These are phyloP conservation scores for Pneumocystis canis DNA, from an alignment of 1,139 yeast genomes.

Conservation along the genomic window DNA sequence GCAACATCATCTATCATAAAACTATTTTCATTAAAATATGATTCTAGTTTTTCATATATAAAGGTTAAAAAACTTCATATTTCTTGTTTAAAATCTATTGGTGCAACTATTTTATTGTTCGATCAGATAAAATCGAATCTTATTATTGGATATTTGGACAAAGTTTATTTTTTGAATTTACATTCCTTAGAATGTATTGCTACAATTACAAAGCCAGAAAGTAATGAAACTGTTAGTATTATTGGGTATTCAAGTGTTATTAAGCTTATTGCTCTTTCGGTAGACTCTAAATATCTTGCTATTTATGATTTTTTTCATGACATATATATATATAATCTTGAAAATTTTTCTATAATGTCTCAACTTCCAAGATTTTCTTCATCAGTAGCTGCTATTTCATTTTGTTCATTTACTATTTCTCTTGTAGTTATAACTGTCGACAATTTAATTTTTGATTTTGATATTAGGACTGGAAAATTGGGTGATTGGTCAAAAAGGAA, in stretches of 20 bases:
- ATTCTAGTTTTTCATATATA: not conserved
- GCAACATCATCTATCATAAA: conserved; percentile 30
- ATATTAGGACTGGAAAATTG: conserved; percentile 26
- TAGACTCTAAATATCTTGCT: conserved; percentile 34
- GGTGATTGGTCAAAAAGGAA: conserved; percentile 73
- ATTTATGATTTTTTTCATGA: conserved; percentile 51
- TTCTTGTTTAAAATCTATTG: conserved; percentile 32
- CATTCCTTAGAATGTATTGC: conserved; percentile 21
- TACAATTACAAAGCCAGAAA: not conserved
- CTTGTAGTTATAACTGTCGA: conserved; percentile 59
- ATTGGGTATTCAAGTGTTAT: conserved; percentile 27
- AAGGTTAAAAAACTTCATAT: conserved; percentile 20
- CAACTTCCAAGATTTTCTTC: conserved; percentile 37
- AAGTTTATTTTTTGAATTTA: conserved; percentile 42
- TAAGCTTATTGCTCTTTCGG: conserved; percentile 37
- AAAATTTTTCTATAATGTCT: conserved; percentile 14
- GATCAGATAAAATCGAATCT: conserved; percentile 30
- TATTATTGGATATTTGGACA: conserved; percentile 48
- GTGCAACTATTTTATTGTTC: conserved; percentile 39
- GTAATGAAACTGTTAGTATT: not conserved
- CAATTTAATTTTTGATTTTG: conserved; percentile 58
- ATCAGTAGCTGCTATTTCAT: conserved; percentile 48
- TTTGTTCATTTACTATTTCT: conserved; percentile 32
- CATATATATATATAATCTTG: conserved; percentile 39
- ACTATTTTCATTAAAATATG: not conserved